Conservation (phyloP, 371 early-diverging fungal species). For the Mucor piriformis region DNA sequence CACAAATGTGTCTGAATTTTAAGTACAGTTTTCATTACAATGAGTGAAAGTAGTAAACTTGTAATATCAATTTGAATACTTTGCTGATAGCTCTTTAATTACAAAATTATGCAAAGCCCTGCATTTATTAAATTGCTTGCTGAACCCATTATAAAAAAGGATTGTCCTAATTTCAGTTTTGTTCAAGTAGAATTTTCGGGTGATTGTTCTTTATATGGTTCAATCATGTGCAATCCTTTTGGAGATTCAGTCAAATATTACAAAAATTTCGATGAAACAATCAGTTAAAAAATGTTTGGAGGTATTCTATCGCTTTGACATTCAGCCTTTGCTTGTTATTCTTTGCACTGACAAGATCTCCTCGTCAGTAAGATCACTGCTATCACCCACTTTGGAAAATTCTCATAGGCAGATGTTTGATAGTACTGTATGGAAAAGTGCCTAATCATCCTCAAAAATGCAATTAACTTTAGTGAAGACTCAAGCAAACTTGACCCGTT, state of each 20-base stretch:
- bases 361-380: constrained; percentile 8
- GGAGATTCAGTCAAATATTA: constrained; percentile 8
- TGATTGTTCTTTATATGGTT: constrained; percentile 15
- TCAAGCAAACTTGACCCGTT: constrained; percentile 8
- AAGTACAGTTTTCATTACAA: too few species aligned
- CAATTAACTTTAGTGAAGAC: constrained; percentile 18
- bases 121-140: constrained; percentile 9
- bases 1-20: too few species aligned
- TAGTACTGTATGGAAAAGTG: constrained; percentile 13
- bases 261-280: constrained; percentile 8
- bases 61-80: too few species aligned
- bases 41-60: too few species aligned
- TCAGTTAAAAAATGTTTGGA: constrained; percentile 16
- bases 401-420: constrained; percentile 2
- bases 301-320: constrained; percentile 2
- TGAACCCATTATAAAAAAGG: constrained; percentile 18
- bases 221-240: constrained; percentile 17
- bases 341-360: constrained; percentile 14
- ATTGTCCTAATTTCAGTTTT: constrained; percentile 17
- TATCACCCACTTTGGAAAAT: constrained; percentile 6
- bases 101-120: constrained; percentile 10
- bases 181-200: constrained; percentile 11
- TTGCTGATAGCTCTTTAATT: constrained; percentile 10
- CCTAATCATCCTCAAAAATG: constrained; percentile 11
- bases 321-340: constrained; percentile 18